phyloP scores from a whole-genome alignment of 805 yeast species.

The Candida cerambycidarum region DNA sequence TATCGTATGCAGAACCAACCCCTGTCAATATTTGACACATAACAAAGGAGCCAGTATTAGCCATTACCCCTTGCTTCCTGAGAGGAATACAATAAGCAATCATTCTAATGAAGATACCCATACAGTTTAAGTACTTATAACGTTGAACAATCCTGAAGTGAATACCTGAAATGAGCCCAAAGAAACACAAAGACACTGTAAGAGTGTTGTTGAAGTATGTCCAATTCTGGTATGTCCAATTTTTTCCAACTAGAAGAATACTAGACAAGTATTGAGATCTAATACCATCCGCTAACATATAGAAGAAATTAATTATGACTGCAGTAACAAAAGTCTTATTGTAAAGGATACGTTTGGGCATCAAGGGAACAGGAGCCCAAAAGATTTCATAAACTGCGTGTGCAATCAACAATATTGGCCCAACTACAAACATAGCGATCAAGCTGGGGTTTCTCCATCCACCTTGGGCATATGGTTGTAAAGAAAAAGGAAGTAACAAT shows the following conservation, averaged over 20 bases:
- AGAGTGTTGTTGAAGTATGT: slow-evolving; percentile 36
- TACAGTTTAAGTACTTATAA: slow-evolving; percentile 32
- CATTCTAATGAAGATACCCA: slow-evolving; percentile 32
- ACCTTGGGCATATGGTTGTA: slow-evolving; percentile 29
- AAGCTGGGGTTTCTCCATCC: slow-evolving; percentile 39
- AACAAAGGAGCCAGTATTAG: slow-evolving; percentile 28
- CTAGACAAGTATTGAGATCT: slow-evolving; percentile 32
- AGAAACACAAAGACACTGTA: slow-evolving; percentile 36
- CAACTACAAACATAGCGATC: slow-evolving; percentile 45
- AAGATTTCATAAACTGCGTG: slow-evolving; percentile 36
- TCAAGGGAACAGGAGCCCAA: slow-evolving; percentile 34
- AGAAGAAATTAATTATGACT: slow-evolving; percentile 31
- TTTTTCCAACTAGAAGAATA: slow-evolving; percentile 27
- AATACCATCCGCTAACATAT: slow-evolving; percentile 27
- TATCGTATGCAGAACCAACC: slow-evolving; percentile 40
- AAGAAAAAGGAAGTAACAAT: slow-evolving; percentile 39
- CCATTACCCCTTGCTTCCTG: slow-evolving; percentile 19
- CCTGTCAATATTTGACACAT: slow-evolving; percentile 35
- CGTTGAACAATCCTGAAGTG: slow-evolving; percentile 34
- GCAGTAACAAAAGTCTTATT: slow-evolving; percentile 39
- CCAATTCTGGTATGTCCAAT: slow-evolving; percentile 34
- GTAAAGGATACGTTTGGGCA: slow-evolving; percentile 31
- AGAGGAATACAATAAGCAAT: slow-evolving; percentile 30
- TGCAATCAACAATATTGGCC: slow-evolving; percentile 32
- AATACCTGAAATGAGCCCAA: slow-evolving; percentile 37